Percentiles rank a stretch among this genome's conserved stretches.
Evolutionary conservation across 1,284 basidiomycete species (phyloP).

Genomic region (Sporisorium reilianum): DNA sequence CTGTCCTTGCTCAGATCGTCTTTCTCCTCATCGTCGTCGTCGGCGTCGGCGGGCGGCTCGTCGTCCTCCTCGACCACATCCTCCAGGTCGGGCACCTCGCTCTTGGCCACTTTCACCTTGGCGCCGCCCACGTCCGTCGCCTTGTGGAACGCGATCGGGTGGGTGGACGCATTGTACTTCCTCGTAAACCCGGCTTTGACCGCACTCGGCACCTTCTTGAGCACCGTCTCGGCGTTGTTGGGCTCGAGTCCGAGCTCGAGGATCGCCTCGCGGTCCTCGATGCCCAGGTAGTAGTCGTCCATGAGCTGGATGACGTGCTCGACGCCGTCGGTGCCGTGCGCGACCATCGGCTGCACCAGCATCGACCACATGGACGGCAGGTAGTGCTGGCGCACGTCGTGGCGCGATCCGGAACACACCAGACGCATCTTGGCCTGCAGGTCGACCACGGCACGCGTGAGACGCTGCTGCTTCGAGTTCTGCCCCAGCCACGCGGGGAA

Average conservation of each 20-base stretch:
- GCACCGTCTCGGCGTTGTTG: constrained; percentile 75
- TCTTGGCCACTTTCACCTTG: constrained; percentile 48
- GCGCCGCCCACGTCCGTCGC: constrained; percentile 22
- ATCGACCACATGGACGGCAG: constrained; percentile 84
- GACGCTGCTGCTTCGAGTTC: constrained; percentile 90
- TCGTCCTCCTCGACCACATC: constrained; percentile 70
- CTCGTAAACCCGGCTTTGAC: constrained; percentile 86
- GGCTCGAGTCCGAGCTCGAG: constrained; percentile 91
- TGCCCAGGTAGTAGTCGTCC: constrained; percentile 93
- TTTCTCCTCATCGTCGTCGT: constrained; percentile 52
- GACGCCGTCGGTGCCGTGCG: constrained; percentile 74
- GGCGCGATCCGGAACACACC: constrained; percentile 86
- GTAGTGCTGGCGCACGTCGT: constrained; percentile 90
- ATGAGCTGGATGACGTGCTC: constrained; percentile 85
- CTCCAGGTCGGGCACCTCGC: constrained; percentile 54
- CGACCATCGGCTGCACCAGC: constrained; percentile 82
- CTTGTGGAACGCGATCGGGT: constrained; percentile 63
- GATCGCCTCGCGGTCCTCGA: constrained; percentile 95
- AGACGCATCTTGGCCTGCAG: constrained; percentile 95
- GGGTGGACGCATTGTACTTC: constrained; percentile 73
- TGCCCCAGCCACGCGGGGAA: constrained; percentile 79
- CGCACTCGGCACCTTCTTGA: constrained; percentile 85
- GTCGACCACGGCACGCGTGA: constrained; percentile 84
- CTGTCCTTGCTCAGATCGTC: constrained; percentile 71
- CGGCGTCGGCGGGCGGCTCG: constrained; percentile 49